Evolutionary conservation across 148 eudicot genomes (phyloP), one percentile per base, ranked within the genome.

Genomic region (Rheum nobile): DNA sequence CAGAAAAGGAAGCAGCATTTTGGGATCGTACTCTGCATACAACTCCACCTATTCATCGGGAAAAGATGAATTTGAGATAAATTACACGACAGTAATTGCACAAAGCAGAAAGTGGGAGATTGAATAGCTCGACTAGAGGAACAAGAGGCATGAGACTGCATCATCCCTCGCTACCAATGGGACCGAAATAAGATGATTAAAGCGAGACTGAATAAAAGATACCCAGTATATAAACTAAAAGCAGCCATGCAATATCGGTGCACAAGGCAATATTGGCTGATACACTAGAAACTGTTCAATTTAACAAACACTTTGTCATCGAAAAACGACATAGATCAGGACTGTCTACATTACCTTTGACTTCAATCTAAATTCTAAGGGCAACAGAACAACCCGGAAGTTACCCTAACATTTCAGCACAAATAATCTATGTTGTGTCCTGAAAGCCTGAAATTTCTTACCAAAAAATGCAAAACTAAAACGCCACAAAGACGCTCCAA

Each of bases 1-100:
- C 39, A 94, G 91, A 84, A 91, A 94, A 46, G 98, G 90, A 81
- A 91, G 91, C 78, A 94, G 80, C 97, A 89, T 94, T 77, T 88
- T 85, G 63, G 76, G 80, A 83, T 94, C 98, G 80, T 84, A 91
- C 43, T 94, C 97, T 74, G 97, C 97, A 83, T 94, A 94, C 61
- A 94, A 87, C 88, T 94, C 98, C 76, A 94, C 98, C 98, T 94
- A 78, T 83, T 80, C 26, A n/a, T 50, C 6, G 7, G 75, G 74
- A 67, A 79, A 46, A 71, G 46, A 50, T 74, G 26, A 68, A 68
- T 24, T 8, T 65, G 75, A 74, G 57, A 21, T n/a, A 50, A 50
- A 50, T 50, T n/a, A 19, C 14, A 50, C n/a, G 57, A 21, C 8
- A 21, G 26, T 50, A 50, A n/a, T 50, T 50, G 57, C 57, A 21